Conservation (phyloP, 352 stramenopile species). For the Phytophthora syringae region DNA sequence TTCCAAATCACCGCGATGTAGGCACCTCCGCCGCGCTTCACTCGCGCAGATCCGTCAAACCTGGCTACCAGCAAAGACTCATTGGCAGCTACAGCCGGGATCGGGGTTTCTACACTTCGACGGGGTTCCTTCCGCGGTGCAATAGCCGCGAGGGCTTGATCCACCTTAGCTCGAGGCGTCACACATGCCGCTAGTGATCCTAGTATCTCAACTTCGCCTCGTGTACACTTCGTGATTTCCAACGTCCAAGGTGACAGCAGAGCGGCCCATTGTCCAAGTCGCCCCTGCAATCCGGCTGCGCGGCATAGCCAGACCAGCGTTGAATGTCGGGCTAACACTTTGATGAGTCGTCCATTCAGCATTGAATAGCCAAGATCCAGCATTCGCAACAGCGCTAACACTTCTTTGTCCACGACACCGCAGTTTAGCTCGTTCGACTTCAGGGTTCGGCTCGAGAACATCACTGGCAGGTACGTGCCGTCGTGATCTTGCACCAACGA, state of each 20-base stretch:
- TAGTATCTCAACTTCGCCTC: neutral
- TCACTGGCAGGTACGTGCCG: neutral
- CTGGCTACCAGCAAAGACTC: neutral
- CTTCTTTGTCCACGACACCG: constrained; percentile 11
- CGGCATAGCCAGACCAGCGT: constrained; percentile 3
- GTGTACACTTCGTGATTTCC: neutral
- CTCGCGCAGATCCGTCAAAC: too few species aligned
- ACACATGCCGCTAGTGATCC: neutral
- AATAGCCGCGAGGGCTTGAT: neutral
- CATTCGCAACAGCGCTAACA: neutral
- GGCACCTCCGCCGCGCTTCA: too few species aligned
- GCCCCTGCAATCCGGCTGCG: neutral
- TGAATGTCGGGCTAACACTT: neutral
- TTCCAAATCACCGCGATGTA: too few species aligned
- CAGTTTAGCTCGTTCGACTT: constrained; percentile 12
- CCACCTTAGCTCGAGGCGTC: neutral
- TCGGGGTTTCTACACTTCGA: neutral
- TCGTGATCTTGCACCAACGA: neutral
- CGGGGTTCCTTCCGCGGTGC: neutral
- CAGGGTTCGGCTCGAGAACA: neutral
- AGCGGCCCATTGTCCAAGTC: neutral
- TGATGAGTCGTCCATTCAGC: neutral
- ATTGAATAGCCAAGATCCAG: constrained; percentile 11
- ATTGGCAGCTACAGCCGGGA: neutral
- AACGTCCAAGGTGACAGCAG: neutral